Evolutionary conservation across 495 filamentous ascomycete genomes (phyloP), one percentile per base, ranked within the genome.

Genomic region (Clavariopsis aquatica): DNA sequence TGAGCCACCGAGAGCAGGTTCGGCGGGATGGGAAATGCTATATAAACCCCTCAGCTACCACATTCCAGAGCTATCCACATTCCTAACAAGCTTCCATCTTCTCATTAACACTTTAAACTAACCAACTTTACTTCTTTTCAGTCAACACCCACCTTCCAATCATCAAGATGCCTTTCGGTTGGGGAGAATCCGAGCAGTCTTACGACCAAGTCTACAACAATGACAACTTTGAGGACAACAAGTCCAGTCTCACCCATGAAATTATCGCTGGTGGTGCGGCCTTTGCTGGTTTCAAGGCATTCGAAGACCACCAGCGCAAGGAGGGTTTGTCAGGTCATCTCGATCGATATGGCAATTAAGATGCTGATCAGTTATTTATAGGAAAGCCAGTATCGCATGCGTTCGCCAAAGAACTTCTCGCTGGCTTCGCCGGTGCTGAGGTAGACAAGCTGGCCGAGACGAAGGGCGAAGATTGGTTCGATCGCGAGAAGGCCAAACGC

Each of bases 371-470:
- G 36, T 22, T 38, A 6, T 19, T 29, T 13, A 15, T 60, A 90
- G 88, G 89, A 79, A 86, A 90, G 78, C 63, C 79, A 0, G 85
- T 90, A 65, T 81, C 78, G 68, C 90, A 93, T 78, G 79, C 77
- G 38, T 85, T 90, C 71, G 90, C 90, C 75, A 93, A 93, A 80
- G 90, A 92, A 76, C 71, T 86, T 36, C 78, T 93, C 20, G 86
- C 81, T 47, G 89, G 85, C 65, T 72, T 91, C 51, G 89, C 85
- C 51, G 89, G 84, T 43, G 85, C 82, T 60, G 87, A 93, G 76
- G 81, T 91, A 61, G 90, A 95, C 80, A 90, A 87, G 78, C 80
- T 93, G 31, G 80, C 83, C 71, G 88, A 93, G 83, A 89, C 84
- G 72, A 91, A 90, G 82, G 89, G 89, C 27, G 79, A 88, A 64